Conservation (phyloP, 495 filamentous ascomycete species). For the Tetracladium setigerum region DNA sequence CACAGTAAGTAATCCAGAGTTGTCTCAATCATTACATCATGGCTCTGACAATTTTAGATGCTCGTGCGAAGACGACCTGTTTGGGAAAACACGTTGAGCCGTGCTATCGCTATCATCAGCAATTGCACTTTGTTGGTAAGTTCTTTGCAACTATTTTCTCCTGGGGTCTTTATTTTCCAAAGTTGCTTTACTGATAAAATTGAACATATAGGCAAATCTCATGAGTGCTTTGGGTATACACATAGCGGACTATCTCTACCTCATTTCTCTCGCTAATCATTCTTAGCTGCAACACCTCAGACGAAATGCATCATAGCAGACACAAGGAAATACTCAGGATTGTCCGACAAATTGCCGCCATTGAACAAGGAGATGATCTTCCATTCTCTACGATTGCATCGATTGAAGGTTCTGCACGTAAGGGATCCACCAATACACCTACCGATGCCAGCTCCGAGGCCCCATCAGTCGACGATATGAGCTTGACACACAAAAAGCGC, state of each 20-base stretch:
- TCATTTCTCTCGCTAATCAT: slow-evolving; percentile 1
- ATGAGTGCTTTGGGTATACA: slow-evolving; percentile 22
- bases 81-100: slow-evolving; percentile 24
- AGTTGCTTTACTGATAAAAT: neutral
- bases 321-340: slow-evolving; percentile 20
- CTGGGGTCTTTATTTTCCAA: neutral
- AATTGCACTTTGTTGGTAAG: slow-evolving; percentile 22
- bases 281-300: slow-evolving; percentile 16
- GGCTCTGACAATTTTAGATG: slow-evolving; percentile 11
- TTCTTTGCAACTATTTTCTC: neutral
- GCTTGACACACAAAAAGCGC: slow-evolving; percentile 6
- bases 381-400: neutral
- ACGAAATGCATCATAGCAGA: slow-evolving; percentile 20
- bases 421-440: neutral
- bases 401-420: neutral
- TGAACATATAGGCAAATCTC: slow-evolving; percentile 14
- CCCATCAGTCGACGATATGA: neutral
- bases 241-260: neutral
- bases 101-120: slow-evolving; percentile 21
- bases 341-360: slow-evolving; percentile 9
- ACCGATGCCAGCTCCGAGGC: slow-evolving; percentile 8
- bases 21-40: neutral
- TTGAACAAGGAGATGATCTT: slow-evolving; percentile 3
- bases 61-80: slow-evolving; percentile 17
- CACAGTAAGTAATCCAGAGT: slow-evolving; percentile 9